Evolutionary conservation across 371 early-diverging fungal species (phyloP).

Genomic region (Mucor saturninus): DNA sequence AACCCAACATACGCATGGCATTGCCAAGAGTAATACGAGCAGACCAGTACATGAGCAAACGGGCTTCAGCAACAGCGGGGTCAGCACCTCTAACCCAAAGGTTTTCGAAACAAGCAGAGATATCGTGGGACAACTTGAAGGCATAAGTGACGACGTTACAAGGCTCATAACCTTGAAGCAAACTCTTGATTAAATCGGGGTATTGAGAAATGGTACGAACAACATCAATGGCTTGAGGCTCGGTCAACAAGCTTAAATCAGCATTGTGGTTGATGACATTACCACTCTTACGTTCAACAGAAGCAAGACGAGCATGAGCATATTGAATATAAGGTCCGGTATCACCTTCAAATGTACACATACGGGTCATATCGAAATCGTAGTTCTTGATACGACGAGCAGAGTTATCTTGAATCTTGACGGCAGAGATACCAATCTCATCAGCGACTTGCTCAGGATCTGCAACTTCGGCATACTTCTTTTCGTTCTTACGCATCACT

Average conservation of each 20-base stretch:
- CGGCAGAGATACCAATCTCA: slow-evolving; percentile 86
- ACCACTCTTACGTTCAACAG: slow-evolving; percentile 87
- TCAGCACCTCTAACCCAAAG: slow-evolving; percentile 87
- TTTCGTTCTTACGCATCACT: slow-evolving; percentile 91
- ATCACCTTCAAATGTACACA: slow-evolving; percentile 98
- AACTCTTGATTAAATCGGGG: slow-evolving; percentile 84
- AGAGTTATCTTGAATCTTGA: slow-evolving; percentile 96
- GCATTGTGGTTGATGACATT: slow-evolving; percentile 63
- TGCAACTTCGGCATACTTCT: slow-evolving; percentile 84
- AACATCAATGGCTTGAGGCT: slow-evolving; percentile 75
- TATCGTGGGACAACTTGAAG: slow-evolving; percentile 84
- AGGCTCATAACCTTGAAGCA: slow-evolving; percentile 83
- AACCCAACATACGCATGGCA: slow-evolving; percentile 80
- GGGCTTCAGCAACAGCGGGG: slow-evolving; percentile 77
- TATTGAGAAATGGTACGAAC: slow-evolving; percentile 87
- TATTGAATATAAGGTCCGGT: slow-evolving; percentile 99
- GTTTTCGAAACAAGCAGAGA: slow-evolving; percentile 84
- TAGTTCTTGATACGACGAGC: slow-evolving; percentile 98
- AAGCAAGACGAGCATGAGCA: slow-evolving; percentile 95
- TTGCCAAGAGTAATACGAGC: slow-evolving; percentile 86
- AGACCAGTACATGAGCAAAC: slow-evolving; percentile 78
- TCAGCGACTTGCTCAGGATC: slow-evolving; percentile 86
- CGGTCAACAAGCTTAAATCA: slow-evolving; percentile 71
- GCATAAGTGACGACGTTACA: slow-evolving; percentile 93
- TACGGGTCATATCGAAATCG: slow-evolving; percentile 94